phyloP scores from a whole-genome alignment of 805 yeast genomes.

The Hanseniaspora guilliermondii region DNA sequence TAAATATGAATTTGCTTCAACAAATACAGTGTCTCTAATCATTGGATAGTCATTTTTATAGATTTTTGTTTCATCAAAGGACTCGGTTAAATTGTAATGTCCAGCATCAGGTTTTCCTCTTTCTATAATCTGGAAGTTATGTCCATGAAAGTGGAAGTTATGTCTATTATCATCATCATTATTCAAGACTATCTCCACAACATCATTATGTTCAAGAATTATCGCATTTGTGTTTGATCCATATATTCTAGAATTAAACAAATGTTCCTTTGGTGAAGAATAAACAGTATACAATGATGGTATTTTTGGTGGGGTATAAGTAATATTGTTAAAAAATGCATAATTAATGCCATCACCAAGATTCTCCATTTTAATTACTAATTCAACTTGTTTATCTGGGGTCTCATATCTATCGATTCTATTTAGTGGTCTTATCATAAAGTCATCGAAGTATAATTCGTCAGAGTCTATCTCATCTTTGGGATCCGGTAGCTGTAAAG shows the following conservation, averaged over 20 bases:
- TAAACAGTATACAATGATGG: slow-evolving; percentile 58
- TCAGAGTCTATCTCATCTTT: slow-evolving; percentile 20
- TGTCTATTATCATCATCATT: slow-evolving; percentile 71
- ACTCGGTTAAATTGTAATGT: slow-evolving; percentile 39
- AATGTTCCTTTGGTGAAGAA: slow-evolving; percentile 43
- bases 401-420: slow-evolving; percentile 40
- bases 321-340: slow-evolving; percentile 59
- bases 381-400: slow-evolving; percentile 48
- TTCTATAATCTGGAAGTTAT: slow-evolving; percentile 49
- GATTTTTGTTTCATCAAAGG: slow-evolving; percentile 20
- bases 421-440: slow-evolving; percentile 31
- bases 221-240: slow-evolving; percentile 58
- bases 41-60: slow-evolving; percentile 45
- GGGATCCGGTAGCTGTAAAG: slow-evolving; percentile 18
- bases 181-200: slow-evolving; percentile 64
- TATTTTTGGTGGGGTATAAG: slow-evolving; percentile 54
- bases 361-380: slow-evolving; percentile 52
- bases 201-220: slow-evolving; percentile 47
- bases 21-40: slow-evolving; percentile 57
- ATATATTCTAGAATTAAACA: slow-evolving; percentile 49
- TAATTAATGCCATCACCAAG: slow-evolving; percentile 64
- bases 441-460: slow-evolving; percentile 26
- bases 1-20: slow-evolving; percentile 54
- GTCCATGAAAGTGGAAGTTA: slow-evolving; percentile 72
- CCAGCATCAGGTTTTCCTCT: slow-evolving; percentile 42